Evolutionary conservation across 1,139 yeast genomes (phyloP).

Genomic region (Yamadazyma pseudoaaseri): DNA sequence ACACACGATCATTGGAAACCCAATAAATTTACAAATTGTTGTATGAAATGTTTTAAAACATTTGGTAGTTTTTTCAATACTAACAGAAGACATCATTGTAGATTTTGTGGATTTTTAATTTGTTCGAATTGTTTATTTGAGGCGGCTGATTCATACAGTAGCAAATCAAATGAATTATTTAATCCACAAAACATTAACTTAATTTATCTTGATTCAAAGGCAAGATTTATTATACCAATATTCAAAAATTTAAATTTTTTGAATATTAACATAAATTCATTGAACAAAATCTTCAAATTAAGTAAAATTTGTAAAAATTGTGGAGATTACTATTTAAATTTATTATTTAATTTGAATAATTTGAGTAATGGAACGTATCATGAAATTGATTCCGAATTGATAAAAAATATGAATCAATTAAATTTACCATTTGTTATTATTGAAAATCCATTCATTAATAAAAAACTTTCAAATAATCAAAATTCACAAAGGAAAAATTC

Average conservation of each 20-base stretch:
- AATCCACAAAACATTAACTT: constrained; percentile 7
- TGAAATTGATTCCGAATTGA: constrained; percentile 1
- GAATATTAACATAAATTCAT: constrained; percentile 6
- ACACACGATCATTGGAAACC: constrained; percentile 46
- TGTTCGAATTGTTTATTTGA: constrained; percentile 36
- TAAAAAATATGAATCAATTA: constrained; percentile 7
- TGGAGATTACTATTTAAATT: constrained; percentile 30
- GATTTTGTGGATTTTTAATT: constrained; percentile 43
- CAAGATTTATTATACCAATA: constrained; percentile 40
- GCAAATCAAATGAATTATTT: constrained; percentile 2
- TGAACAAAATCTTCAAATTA: constrained; percentile 21
- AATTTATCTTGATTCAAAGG: constrained; percentile 32
- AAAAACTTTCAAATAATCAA: constrained; percentile 5
- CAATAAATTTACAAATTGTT: constrained; percentile 33
- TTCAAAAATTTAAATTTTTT: constrained; percentile 19
- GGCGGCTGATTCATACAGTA: constrained; percentile 1
- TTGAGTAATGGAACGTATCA: not conserved
- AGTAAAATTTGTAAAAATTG: constrained; percentile 41
- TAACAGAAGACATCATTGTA: constrained; percentile 41
- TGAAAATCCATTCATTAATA: constrained; percentile 37
- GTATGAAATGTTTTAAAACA: constrained; percentile 41
- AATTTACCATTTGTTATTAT: constrained; percentile 31
- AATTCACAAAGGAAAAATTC: constrained; percentile 10
- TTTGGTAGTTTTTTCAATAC: constrained; percentile 34
- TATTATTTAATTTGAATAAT: constrained; percentile 27